Conservation (phyloP, 2,329 filamentous ascomycete species). For the Juglanconis oblonga region DNA sequence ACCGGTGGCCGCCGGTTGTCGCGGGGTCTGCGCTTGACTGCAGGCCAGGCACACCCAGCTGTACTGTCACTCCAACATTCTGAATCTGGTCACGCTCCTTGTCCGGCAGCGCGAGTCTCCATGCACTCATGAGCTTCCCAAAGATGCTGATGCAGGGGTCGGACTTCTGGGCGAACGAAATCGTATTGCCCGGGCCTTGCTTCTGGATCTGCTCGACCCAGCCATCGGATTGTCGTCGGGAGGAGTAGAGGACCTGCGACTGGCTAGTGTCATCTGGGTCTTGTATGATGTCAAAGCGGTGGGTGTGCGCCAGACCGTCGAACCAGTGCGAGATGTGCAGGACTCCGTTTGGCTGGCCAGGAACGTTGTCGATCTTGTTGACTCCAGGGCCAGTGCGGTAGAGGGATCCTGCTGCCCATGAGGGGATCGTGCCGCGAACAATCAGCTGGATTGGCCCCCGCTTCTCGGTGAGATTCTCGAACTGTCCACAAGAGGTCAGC, state of each 20-base stretch:
- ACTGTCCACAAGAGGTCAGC: slow-evolving; percentile 41
- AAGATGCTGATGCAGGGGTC: slow-evolving; percentile 52
- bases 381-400: slow-evolving; percentile 74
- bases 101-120: too few species aligned
- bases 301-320: slow-evolving; percentile 69
- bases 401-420: slow-evolving; percentile 67
- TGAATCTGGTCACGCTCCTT: too few species aligned
- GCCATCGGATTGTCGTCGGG: slow-evolving; percentile 63
- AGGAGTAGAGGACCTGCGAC: slow-evolving; percentile 63
- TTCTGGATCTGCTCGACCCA: slow-evolving; percentile 57
- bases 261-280: slow-evolving; percentile 21
- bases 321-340: slow-evolving; percentile 74
- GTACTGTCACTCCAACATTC: too few species aligned
- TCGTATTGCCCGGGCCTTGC: slow-evolving; percentile 45
- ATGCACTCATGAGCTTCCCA: slow-evolving; percentile 65
- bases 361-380: slow-evolving; percentile 50
- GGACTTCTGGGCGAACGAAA: too few species aligned
- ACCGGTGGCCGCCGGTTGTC: too few species aligned
- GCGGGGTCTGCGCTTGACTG: too few species aligned
- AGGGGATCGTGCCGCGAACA: slow-evolving; percentile 65
- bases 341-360: slow-evolving; percentile 37
- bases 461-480: slow-evolving; percentile 67
- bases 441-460: slow-evolving; percentile 60
- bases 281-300: slow-evolving; percentile 66
- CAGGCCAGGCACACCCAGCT: too few species aligned